phyloP scores from a whole-genome alignment of 768 basidiomycete genomes.

The Naganishia vishniacii region DNA sequence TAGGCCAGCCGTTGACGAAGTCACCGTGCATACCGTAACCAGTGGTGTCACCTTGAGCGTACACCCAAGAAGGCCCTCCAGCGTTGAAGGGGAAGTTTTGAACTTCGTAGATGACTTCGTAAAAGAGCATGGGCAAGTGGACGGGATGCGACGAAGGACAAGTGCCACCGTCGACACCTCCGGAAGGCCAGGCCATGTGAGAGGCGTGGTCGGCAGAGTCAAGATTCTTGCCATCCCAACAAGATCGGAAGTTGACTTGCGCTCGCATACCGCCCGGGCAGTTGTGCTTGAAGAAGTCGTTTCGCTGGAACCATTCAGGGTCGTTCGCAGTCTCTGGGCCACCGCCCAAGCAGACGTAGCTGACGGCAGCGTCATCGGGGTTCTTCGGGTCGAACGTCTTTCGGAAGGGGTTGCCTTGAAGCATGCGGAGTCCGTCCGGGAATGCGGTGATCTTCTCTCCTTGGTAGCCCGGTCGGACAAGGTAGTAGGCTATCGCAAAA shows the following conservation, averaged over 20 bases:
- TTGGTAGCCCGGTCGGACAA: constrained; percentile 41
- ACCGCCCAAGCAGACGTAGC: constrained; percentile 47
- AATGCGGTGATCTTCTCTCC: constrained; percentile 47
- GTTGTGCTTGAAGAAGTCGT: constrained; percentile 48
- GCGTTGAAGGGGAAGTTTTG: constrained; percentile 47
- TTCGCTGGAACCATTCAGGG: constrained; percentile 43
- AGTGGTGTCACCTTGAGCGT: constrained; percentile 46
- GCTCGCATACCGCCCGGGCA: constrained; percentile 49
- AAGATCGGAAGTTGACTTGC: constrained; percentile 50
- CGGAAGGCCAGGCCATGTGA: constrained; percentile 49
- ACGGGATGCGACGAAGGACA: constrained; percentile 47
- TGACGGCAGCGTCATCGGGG: constrained; percentile 44
- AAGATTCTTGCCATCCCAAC: constrained; percentile 50
- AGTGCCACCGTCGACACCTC: constrained; percentile 43
- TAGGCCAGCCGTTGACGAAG: constrained; percentile 48
- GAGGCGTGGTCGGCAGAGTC: constrained; percentile 47
- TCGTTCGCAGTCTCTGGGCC: constrained; percentile 22
- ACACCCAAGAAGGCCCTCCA: constrained; percentile 42
- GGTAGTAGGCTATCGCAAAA: constrained; percentile 41
- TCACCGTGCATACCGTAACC: constrained; percentile 47
- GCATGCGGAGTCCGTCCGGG: constrained; percentile 50
- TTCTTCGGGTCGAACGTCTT: constrained; percentile 40
- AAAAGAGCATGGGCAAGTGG: constrained; percentile 38
- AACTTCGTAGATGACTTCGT: constrained; percentile 48
- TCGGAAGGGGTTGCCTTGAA: constrained; percentile 47